A percentile compares a stretch with the other conserved stretches of the same genome.
Conservation (phyloP, 1,284 basidiomycete species). For the Laetiporus sulphureus region DNA sequence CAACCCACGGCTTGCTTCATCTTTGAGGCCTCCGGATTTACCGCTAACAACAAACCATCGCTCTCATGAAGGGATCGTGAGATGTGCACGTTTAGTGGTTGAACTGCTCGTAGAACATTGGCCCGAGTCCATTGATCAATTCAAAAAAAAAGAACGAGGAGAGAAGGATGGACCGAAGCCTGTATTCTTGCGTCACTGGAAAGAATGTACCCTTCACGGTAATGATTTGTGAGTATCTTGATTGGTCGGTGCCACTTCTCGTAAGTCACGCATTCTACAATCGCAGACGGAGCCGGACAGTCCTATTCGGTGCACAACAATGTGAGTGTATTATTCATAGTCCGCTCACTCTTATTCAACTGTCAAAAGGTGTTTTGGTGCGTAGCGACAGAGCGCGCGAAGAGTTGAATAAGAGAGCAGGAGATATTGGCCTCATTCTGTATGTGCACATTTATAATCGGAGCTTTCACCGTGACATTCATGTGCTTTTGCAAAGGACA, state of each 20-base stretch:
- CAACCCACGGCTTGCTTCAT: too few species aligned
- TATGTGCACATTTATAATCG: conserved; percentile 29
- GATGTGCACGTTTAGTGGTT: conserved; percentile 58
- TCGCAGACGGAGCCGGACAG: conserved; percentile 44
- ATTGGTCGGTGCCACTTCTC: too few species aligned
- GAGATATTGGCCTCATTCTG: conserved; percentile 56
- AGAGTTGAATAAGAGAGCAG: conserved; percentile 45
- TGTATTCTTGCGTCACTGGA: conserved; percentile 50
- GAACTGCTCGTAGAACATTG: conserved; percentile 55
- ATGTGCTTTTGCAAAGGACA: too few species aligned
- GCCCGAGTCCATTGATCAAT: conserved; percentile 57
- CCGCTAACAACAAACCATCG: conserved; percentile 62
- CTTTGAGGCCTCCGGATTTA: conserved; percentile 38
- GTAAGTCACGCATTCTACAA: conserved; percentile 15
- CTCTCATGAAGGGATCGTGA: conserved; percentile 59
- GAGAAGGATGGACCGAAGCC: conserved; percentile 54
- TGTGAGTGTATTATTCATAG: conserved; percentile 33
- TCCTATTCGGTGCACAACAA: conserved; percentile 65
- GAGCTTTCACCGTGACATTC: too few species aligned
- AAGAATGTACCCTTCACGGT: too few species aligned
- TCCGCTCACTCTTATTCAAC: not conserved
- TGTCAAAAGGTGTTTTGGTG: conserved; percentile 54
- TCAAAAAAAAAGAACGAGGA: conserved; percentile 50
- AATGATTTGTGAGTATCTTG: too few species aligned
- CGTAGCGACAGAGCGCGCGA: conserved; percentile 48